Base-by-base conservation (phyloP, 345 rosid genomes). In the Syzygium grande region DNA sequence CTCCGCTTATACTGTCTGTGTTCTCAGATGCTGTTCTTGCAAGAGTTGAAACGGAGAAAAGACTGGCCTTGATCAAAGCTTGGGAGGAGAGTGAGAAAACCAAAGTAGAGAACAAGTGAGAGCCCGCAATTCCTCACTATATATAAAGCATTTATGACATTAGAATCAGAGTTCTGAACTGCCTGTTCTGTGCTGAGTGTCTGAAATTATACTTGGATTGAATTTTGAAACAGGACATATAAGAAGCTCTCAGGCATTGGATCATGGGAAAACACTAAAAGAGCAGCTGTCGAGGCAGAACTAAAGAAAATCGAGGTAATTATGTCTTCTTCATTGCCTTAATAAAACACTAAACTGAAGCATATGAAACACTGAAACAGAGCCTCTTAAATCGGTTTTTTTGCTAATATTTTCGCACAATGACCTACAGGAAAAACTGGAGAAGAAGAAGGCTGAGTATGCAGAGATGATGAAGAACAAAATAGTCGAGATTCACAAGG, bases 1-100 rank as follows among this genome's bases (percentile, higher is more conserved):
- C 41, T 54, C 8, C 54, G 86, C 68, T 58, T 58, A 61, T 22
- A 84, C 11, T 51, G 56, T 46, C 78, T 65, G 30, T 77, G 51
- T 25, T 84, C 87, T 86, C 91, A 95, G 97, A 91, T 79, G 53
- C 86, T 43, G 92, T 87, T 23, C 91, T 96, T 89, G 93, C 92
- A 61, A 86, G 89, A 87, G 89, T 95, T 65, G 96, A 90, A 89
- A 88, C 89, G 16, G 96, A 97, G 89, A 95, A 96, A 90, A 93
- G 90, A 79, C 86, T 86, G 88, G 95, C 98, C 49, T 92, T 95
- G 84, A 88, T 95, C 63, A 91, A 91, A 87, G 98, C 97, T 84
- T 97, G 99, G 98, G 95, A 95, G 87, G 98, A 95, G 90, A 95
- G 93, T 86, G 97, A 95, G 86, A 95, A 96, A 90, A 96, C 96